phyloP scores from a whole-genome alignment of 768 basidiomycete species.

The Leccinum uliginosum region DNA sequence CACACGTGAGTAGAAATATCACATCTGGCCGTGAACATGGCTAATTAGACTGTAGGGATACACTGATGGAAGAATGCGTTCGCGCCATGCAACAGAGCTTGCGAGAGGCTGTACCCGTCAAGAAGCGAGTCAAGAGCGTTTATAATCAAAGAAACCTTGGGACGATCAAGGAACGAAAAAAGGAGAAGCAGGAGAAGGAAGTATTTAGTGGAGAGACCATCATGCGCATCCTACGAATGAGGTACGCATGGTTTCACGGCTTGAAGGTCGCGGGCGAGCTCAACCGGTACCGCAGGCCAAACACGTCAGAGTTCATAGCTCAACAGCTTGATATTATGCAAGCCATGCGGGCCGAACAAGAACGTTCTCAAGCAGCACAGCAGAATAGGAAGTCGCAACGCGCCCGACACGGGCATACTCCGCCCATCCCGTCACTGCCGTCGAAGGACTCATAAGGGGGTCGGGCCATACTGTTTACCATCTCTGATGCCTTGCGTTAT shows the following conservation, averaged over 20 bases:
- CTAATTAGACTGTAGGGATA: conserved; percentile 47
- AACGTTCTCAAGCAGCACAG: conserved; percentile 60
- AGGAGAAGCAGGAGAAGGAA: conserved; percentile 77
- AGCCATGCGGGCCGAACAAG: conserved; percentile 80
- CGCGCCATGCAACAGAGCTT: conserved; percentile 90
- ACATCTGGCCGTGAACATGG: neutral
- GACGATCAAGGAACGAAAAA: conserved; percentile 91
- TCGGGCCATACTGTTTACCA: neutral
- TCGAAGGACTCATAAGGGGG: conserved; percentile 13
- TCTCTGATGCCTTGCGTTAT: conserved; percentile 23
- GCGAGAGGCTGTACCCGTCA: conserved; percentile 66
- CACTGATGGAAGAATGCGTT: conserved; percentile 91
- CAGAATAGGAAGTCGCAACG: conserved; percentile 59
- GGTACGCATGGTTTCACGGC: conserved; percentile 45
- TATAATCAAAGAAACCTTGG: conserved; percentile 91
- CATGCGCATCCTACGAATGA: conserved; percentile 91
- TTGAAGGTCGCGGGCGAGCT: neutral
- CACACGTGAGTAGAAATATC: conserved; percentile 56
- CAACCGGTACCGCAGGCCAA: conserved; percentile 44
- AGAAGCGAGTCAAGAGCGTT: conserved; percentile 90
- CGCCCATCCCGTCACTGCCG: conserved; percentile 30
- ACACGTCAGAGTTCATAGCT: conserved; percentile 81
- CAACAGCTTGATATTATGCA: conserved; percentile 82
- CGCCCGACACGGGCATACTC: conserved; percentile 32
- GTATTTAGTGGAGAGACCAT: conserved; percentile 83